Evolutionary conservation across 2,329 filamentous ascomycete genomes (phyloP).

Genomic region (Microsporum audouinii): DNA sequence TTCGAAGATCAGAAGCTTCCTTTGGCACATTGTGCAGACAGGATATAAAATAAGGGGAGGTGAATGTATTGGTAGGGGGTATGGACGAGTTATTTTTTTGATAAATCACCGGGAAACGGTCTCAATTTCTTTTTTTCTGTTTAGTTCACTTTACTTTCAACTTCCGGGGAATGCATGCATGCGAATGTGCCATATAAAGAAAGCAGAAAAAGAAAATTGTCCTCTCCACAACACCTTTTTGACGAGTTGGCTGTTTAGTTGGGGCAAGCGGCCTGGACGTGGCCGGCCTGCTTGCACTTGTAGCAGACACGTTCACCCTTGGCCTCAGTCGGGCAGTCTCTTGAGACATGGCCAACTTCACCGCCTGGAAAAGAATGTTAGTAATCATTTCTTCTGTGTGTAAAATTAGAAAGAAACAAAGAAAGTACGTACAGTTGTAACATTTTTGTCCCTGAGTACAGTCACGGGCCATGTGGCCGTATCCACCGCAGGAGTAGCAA

Average conservation of each 20-base stretch:
- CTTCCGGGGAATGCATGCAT: not conserved
- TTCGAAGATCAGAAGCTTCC: not conserved
- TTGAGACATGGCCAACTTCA: constrained; percentile 87
- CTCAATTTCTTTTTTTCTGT: constrained; percentile 3
- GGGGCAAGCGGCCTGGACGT: constrained; percentile 90
- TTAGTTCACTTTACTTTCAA: constrained; percentile 1
- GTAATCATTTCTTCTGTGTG: constrained; percentile 6
- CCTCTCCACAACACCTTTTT: not conserved
- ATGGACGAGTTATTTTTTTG: not conserved
- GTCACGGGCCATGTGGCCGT: constrained; percentile 94
- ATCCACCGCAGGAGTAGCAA: constrained; percentile 96
- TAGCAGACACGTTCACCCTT: constrained; percentile 94
- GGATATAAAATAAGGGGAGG: not conserved
- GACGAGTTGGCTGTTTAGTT: constrained; percentile 44
- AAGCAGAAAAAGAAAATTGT: not conserved
- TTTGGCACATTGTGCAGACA: not conserved
- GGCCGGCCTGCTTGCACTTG: constrained; percentile 78
- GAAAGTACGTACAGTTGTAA: constrained; percentile 71
- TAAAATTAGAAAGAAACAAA: constrained; percentile 4
- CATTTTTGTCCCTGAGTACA: constrained; percentile 99
- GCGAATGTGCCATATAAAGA: not conserved
- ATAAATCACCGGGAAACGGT: not conserved
- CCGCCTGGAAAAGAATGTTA: constrained; percentile 38
- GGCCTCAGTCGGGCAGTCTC: constrained; percentile 90
- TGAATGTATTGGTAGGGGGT: not conserved